A percentile compares a stretch with the other conserved stretches of the same genome.
These are phyloP conservation scores for Takashimella tepidaria DNA, from an alignment of 1,284 basidiomycete genomes.

Conservation along the genomic window DNA sequence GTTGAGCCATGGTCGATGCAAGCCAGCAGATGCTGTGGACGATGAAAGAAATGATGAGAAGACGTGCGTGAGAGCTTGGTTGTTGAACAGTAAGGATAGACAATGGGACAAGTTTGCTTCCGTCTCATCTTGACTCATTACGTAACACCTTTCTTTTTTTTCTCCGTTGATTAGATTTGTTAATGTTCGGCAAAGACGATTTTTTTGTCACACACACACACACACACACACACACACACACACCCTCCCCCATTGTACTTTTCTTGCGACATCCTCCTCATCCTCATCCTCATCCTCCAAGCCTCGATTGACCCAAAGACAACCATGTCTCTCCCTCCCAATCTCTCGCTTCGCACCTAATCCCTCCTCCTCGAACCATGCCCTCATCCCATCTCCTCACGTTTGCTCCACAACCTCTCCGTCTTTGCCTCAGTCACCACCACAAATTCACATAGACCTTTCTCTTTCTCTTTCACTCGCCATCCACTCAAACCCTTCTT, in stretches of 20 bases:
- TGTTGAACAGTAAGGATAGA: neutral
- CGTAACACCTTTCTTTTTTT: no score
- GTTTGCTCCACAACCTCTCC: neutral
- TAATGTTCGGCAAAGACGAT: no score
- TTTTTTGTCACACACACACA: no score
- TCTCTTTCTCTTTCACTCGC: neutral
- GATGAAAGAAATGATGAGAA: neutral
- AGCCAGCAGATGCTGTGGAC: conserved; percentile 1
- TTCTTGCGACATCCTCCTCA: neutral
- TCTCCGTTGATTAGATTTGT: no score
- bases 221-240: neutral
- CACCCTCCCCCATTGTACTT: neutral
- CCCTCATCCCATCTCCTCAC: neutral
- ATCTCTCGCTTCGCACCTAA: neutral
- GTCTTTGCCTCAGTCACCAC: no score
- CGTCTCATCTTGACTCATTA: no score
- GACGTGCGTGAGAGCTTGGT: neutral
- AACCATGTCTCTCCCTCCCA: neutral
- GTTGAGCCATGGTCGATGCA: no score
- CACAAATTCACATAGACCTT: neutral
- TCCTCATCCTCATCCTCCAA: neutral
- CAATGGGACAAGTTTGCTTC: no score
- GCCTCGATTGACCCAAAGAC: no score
- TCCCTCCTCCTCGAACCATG: neutral
- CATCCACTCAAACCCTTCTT: neutral